A percentile compares a stretch with the other conserved stretches of the same genome.
phyloP scores from a whole-genome alignment of 768 basidiomycete species.

The Lactarius psammicola region DNA sequence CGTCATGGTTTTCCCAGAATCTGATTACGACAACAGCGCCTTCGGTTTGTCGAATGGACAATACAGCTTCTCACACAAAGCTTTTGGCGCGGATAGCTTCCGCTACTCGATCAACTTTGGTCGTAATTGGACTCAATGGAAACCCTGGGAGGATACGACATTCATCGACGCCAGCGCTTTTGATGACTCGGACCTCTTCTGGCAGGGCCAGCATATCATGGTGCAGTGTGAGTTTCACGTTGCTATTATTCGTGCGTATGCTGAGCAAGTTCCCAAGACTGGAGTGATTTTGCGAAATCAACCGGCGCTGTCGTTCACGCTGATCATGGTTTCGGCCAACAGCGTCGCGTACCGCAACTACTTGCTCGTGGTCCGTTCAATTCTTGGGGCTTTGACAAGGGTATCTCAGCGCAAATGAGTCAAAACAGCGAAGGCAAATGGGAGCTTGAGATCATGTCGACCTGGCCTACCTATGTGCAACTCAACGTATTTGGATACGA shows the following conservation, averaged over 20 bases:
- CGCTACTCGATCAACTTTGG: constrained; percentile 88
- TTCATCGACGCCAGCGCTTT: constrained; percentile 61
- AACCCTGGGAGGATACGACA: constrained; percentile 71
- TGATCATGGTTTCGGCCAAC: constrained; percentile 58
- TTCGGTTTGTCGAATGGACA: constrained; percentile 58
- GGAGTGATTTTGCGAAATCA: constrained; percentile 65
- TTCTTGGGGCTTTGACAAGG: constrained; percentile 86
- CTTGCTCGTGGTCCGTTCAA: constrained; percentile 90
- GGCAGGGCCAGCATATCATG: constrained; percentile 82
- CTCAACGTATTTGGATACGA: constrained; percentile 90
- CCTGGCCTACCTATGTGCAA: constrained; percentile 89
- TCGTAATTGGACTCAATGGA: constrained; percentile 80
- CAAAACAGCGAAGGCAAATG: constrained; percentile 64
- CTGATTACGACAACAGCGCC: constrained; percentile 68
- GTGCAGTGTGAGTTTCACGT: constrained; percentile 68
- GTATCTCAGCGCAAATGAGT: constrained; percentile 67
- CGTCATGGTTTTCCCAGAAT: constrained; percentile 81
- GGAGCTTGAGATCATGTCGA: constrained; percentile 86
- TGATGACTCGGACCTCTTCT: constrained; percentile 50
- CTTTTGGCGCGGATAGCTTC: constrained; percentile 83
- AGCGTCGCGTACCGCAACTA: constrained; percentile 82
- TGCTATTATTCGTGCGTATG: neutral
- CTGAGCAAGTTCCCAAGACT: constrained; percentile 50
- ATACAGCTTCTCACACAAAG: constrained; percentile 78
- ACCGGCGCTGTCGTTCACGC: constrained; percentile 71